Percentiles rank a stretch among this genome's conserved stretches.
These are phyloP conservation scores for Pseudogymnoascus sp. DNA, from an alignment of 2,329 filamentous ascomycete genomes.

Conservation along the genomic window DNA sequence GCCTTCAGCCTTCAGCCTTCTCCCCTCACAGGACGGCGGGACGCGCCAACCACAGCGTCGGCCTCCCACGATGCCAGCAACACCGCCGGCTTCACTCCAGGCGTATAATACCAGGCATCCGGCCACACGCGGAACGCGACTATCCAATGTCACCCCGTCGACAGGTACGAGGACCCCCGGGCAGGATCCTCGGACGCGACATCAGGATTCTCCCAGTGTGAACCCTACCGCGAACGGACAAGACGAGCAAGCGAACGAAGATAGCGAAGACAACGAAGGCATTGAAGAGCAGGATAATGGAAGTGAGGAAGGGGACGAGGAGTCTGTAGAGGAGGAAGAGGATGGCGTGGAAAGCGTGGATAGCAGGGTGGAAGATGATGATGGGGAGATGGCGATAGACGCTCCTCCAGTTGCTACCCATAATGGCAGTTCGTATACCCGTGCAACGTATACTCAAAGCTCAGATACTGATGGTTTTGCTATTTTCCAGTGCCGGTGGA, in stretches of 20 bases:
- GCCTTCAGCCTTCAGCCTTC: background rate
- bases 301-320: constrained; percentile 16
- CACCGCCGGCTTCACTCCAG: background rate
- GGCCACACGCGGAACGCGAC: background rate
- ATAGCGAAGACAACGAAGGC: constrained; percentile 17
- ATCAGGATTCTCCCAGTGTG: background rate
- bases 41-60: background rate
- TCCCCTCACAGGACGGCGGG: background rate
- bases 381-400: constrained; percentile 26
- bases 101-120: constrained; percentile 4
- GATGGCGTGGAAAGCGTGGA: constrained; percentile 14
- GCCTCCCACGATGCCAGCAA: background rate
- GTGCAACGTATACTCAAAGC: constrained; percentile 21
- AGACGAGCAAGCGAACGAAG: constrained; percentile 12
- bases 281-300: constrained; percentile 17
- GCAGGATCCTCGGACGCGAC: background rate
- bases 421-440: background rate
- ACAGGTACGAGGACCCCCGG: background rate
- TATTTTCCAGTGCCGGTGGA: constrained; percentile 26
- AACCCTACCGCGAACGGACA: constrained; percentile 14
- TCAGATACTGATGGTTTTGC: background rate
- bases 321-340: constrained; percentile 20
- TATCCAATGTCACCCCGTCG: background rate
- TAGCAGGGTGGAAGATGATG: constrained; percentile 24
- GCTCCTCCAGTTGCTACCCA: constrained; percentile 12